Percentiles rank a stretch among this genome's conserved stretches.
Evolutionary conservation across 345 rosid species (phyloP).

Genomic region (Heritiera fomes): DNA sequence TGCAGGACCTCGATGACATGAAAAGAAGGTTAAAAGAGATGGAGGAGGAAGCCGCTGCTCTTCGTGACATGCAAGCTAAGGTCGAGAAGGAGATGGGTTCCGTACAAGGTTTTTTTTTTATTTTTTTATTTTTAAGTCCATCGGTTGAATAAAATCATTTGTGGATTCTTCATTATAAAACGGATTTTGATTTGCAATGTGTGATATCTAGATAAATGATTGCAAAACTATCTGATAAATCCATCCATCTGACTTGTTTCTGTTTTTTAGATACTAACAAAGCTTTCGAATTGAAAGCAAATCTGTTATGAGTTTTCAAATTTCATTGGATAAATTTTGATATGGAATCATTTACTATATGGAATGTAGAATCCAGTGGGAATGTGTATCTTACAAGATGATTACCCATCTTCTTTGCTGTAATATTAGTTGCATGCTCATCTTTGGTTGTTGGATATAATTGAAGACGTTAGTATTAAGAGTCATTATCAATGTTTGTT

Average conservation of each 20-base stretch:
- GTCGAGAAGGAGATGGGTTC: constrained; percentile 57
- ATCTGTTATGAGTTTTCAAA: background rate
- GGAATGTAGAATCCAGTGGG: constrained; percentile 5
- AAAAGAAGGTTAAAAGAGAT: constrained; percentile 59
- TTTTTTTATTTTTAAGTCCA: background rate
- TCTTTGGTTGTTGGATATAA: background rate
- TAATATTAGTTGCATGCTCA: background rate
- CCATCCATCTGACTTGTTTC: background rate
- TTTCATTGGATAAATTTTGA: background rate
- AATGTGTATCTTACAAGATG: background rate
- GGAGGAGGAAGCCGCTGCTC: constrained; percentile 62
- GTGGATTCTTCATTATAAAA: background rate
- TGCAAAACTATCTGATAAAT: background rate
- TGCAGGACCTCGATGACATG: constrained; percentile 56
- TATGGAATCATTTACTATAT: background rate
- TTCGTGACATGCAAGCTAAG: constrained; percentile 60
- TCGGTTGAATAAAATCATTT: constrained; percentile 1
- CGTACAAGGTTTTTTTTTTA: constrained; percentile 34
- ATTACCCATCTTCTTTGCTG: background rate
- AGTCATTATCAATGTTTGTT: constrained; percentile 23
- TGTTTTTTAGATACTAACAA: background rate
- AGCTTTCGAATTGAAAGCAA: background rate
- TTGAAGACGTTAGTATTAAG: background rate
- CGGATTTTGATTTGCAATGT: background rate
- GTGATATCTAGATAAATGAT: background rate